Base-by-base conservation (phyloP, 1,284 basidiomycete genomes). In the Leucocoprinus gongylophorus region DNA sequence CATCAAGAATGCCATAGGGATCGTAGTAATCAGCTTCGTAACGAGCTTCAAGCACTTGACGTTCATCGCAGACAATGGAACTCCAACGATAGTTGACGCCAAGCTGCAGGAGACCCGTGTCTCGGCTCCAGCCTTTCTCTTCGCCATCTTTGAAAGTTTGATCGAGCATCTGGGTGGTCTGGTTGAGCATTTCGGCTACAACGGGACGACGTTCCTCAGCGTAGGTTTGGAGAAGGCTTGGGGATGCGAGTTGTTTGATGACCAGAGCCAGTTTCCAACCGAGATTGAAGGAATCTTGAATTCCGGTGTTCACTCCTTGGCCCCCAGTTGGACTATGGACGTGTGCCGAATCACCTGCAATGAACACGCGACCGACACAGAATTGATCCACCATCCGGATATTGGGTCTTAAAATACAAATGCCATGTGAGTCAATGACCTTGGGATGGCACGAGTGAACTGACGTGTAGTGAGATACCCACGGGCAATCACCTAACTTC, bases 41-140 rank as follows among this genome's bases (percentile, higher is more conserved):
- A 4, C 55, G 57, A 9, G 47, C 56, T 30, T 62, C 64, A 21
- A 59, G 46, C 13, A 59, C 43, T 48, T 62, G 64, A 15, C 63
- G 57, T 47, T 71, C 71, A 48, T 76, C 73, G n/a, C 73, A 35
- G 20, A 75, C 66, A 44, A 76, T 67, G 3, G 68, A 61, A 57
- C 74, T 76, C 67, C 71, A 71, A 18, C 75, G 67, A 53, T 72
- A 77, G 59, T 76, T 76, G 32, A 77, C 66, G 1, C 74, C 74
- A 35, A 76, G 65, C 58, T 72, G 70, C 18, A 60, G 56, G 26
- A 75, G 62, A 2, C 60, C 59, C 9, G 60, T 61, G 8, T 39
- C 55, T 12, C 62, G 61, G 23, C 59, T 57, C 58, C 60, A 65
- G 7, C 59, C 51, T 15, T 62, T 57, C 12, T 50, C 50, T 9